Conservation (phyloP, 2,329 filamentous ascomycete genomes). For the Colletotrichum godetiae region DNA sequence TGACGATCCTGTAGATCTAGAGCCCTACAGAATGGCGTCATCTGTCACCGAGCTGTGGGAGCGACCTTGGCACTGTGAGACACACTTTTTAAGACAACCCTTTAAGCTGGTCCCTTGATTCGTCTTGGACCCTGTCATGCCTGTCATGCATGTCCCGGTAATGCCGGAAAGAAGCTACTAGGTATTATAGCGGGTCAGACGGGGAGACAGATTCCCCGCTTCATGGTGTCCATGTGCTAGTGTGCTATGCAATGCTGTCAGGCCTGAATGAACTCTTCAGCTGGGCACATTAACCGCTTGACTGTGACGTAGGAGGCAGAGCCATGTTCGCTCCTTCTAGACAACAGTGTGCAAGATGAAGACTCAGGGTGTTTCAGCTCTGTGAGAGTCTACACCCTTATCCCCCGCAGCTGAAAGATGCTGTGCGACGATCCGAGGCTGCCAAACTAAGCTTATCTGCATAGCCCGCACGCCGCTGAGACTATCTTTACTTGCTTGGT, state of each 20-base stretch:
- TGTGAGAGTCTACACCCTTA: background rate
- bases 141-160: background rate
- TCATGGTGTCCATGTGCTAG: no score
- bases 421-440: background rate
- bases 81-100: background rate
- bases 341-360: background rate
- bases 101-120: background rate
- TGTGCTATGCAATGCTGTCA: background rate
- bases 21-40: conserved; percentile 18
- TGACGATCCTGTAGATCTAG: background rate
- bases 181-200: background rate
- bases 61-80: conserved; percentile 22
- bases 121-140: background rate
- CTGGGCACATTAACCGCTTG: background rate
- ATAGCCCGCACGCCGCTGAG: background rate
- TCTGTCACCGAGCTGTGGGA: background rate
- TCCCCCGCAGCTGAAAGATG: background rate
- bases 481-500: background rate
- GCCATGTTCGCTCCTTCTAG: rapidly evolving
- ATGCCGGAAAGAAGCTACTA: background rate
- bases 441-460: background rate
- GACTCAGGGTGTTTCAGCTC: background rate
- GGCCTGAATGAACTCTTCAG: background rate
- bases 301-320: background rate
- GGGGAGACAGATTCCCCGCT: background rate